phyloP scores from a whole-genome alignment of 1,139 yeast genomes.

The Scheffersomyces lignicola region DNA sequence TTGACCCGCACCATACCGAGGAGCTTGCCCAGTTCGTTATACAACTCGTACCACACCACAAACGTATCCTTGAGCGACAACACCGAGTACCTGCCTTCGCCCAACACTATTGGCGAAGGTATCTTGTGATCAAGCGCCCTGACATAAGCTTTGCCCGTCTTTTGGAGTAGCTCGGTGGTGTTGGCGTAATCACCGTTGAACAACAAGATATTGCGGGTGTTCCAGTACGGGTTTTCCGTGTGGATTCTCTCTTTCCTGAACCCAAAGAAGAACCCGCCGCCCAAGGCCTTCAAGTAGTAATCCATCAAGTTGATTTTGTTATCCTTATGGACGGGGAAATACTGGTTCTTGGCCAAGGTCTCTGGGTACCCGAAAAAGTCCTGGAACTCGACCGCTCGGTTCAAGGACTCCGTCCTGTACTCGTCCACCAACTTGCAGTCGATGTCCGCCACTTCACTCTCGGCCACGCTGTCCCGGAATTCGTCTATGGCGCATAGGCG shows the following conservation, averaged over 20 bases:
- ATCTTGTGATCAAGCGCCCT: conserved; percentile 26
- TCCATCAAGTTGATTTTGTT: conserved; percentile 28
- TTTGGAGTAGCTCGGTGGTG: conserved; percentile 15
- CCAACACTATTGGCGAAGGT: conserved; percentile 25
- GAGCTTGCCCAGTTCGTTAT: conserved; percentile 33
- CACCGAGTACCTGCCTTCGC: conserved; percentile 13
- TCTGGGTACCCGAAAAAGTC: conserved; percentile 13
- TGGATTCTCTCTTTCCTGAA: conserved; percentile 16
- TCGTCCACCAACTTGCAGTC: conserved; percentile 39
- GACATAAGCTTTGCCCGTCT: conserved; percentile 22
- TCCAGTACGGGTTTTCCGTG: conserved; percentile 18
- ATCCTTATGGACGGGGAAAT: conserved; percentile 21
- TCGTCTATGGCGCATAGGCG: conserved; percentile 55
- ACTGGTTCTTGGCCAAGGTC: conserved; percentile 6
- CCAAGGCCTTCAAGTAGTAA: conserved; percentile 26
- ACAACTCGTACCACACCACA: conserved; percentile 38
- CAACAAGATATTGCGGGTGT: conserved; percentile 25
- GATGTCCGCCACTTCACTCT: conserved; percentile 39
- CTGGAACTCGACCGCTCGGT: conserved; percentile 10
- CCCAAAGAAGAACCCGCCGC: conserved; percentile 33
- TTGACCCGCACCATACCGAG: conserved; percentile 23
- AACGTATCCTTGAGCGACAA: conserved; percentile 37
- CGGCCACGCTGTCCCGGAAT: conserved; percentile 41
- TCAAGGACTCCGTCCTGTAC: conserved; percentile 8
- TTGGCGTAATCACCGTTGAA: conserved; percentile 21